A percentile compares a stretch with the other conserved stretches of the same genome.
Evolutionary conservation across 2,329 filamentous ascomycete genomes (phyloP).

Genomic region (Camillea tinctor): DNA sequence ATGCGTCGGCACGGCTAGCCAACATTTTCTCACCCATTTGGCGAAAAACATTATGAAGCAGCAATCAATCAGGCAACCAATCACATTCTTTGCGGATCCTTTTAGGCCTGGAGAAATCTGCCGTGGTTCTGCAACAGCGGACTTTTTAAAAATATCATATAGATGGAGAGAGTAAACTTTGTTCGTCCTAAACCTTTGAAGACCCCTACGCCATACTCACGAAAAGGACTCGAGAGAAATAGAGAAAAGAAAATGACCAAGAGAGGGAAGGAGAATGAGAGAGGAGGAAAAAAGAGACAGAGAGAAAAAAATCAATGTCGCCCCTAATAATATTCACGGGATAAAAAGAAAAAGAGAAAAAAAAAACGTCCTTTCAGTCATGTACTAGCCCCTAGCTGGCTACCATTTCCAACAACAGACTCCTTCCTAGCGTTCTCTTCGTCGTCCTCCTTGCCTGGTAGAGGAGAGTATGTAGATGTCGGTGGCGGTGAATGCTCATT

Average conservation of each 20-base stretch:
- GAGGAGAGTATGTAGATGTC: background rate
- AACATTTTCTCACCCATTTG: background rate
- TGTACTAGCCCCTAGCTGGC: slow-evolving; percentile 9
- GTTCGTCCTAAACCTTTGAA: slow-evolving; percentile 7
- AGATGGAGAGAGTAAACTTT: slow-evolving; percentile 1
- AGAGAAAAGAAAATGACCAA: slow-evolving; percentile 6
- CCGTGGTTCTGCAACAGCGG: background rate
- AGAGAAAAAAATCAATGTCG: slow-evolving; percentile 1
- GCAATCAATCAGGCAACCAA: slow-evolving; percentile 1
- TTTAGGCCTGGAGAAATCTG: background rate
- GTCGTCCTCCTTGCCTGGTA: background rate
- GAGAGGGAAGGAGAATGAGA: slow-evolving; percentile 4
- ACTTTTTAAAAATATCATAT: slow-evolving; percentile 3
- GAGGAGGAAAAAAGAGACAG: slow-evolving; percentile 1
- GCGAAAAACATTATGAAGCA: background rate
- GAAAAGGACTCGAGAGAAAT: background rate
- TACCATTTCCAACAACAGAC: background rate
- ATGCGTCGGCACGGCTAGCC: slow-evolving; percentile 3
- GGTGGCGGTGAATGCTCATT: background rate
- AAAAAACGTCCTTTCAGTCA: slow-evolving; percentile 8
- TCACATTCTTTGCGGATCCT: slow-evolving; percentile 16
- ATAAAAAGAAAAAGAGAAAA: background rate
- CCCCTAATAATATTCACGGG: slow-evolving; percentile 19
- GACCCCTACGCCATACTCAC: slow-evolving; percentile 14
- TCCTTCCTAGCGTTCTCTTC: background rate